These are phyloP conservation scores for Phytophthora palmivora DNA, from an alignment of 352 stramenopile species.

Conservation along the genomic window DNA sequence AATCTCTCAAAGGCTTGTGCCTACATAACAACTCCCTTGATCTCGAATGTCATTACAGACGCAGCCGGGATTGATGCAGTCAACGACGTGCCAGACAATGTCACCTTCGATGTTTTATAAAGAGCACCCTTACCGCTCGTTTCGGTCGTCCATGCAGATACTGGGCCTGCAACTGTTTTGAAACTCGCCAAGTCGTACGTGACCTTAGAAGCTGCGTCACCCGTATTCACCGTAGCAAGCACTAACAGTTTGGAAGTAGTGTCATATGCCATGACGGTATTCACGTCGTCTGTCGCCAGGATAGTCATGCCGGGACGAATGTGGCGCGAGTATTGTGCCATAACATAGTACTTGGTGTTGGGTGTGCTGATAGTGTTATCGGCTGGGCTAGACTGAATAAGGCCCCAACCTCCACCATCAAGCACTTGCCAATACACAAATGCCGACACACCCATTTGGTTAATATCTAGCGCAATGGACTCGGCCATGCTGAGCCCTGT, in stretches of 20 bases:
- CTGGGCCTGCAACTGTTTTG: slow-evolving; percentile 30
- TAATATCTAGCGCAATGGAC: slow-evolving; percentile 59
- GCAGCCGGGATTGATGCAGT: slow-evolving; percentile 39
- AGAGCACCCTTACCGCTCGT: slow-evolving; percentile 44
- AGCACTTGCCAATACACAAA: slow-evolving; percentile 75
- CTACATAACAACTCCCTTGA: slow-evolving; percentile 23
- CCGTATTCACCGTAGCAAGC: slow-evolving; percentile 54
- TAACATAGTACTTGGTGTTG: slow-evolving; percentile 60
- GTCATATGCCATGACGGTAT: slow-evolving; percentile 59
- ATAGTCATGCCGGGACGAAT: slow-evolving; percentile 68
- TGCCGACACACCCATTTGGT: slow-evolving; percentile 61
- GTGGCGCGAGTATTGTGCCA: slow-evolving; percentile 68
- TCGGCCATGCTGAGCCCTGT: slow-evolving; percentile 59
- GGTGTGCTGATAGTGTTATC: slow-evolving; percentile 45
- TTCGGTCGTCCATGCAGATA: slow-evolving; percentile 53
- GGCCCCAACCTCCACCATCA: slow-evolving; percentile 58
- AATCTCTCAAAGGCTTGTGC: too few relatives aligned
- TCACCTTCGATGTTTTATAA: slow-evolving; percentile 41
- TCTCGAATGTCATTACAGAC: slow-evolving; percentile 58
- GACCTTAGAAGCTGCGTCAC: slow-evolving; percentile 28
- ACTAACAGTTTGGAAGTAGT: slow-evolving; percentile 39
- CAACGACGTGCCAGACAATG: slow-evolving; percentile 41
- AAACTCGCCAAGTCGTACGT: slow-evolving; percentile 55
- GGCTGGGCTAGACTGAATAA: slow-evolving; percentile 49
- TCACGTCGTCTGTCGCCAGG: slow-evolving; percentile 41